Conservation (phyloP, 2,329 filamentous ascomycete genomes). For the Fusarium sp. region DNA sequence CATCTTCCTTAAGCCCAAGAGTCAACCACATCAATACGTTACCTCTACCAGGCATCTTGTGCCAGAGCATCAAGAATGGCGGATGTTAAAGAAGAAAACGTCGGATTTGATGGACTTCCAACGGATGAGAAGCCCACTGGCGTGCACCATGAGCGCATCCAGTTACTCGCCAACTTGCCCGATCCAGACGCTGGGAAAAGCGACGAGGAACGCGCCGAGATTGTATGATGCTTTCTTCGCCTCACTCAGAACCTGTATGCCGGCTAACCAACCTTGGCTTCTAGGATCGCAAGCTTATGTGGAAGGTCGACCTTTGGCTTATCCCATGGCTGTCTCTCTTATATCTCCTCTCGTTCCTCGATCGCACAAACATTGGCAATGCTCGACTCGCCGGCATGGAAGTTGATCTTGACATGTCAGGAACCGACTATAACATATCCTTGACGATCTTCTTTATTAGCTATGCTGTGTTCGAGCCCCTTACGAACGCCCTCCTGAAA, state of each 20-base stretch:
- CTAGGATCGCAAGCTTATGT: conserved; percentile 65
- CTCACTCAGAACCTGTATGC: conserved; percentile 44
- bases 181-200: conserved; percentile 71
- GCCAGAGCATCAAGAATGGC: too few species aligned
- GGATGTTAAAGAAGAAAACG: too few species aligned
- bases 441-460: conserved; percentile 79
- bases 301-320: conserved; percentile 70
- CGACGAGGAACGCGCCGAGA: conserved; percentile 71
- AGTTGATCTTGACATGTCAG: conserved; percentile 27
- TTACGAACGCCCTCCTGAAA: conserved; percentile 78
- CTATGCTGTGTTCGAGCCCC: conserved; percentile 75
- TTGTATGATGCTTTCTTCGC: conserved; percentile 61
- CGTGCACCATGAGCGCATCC: conserved; percentile 42
- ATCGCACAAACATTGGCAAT: conserved; percentile 64
- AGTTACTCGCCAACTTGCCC: conserved; percentile 50
- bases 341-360: conserved; percentile 68
- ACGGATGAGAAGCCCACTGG: too few species aligned
- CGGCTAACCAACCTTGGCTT: background rate
- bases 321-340: conserved; percentile 73
- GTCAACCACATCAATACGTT: too few species aligned
- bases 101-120: too few species aligned
- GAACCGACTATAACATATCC: conserved; percentile 70
- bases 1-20: too few species aligned
- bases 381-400: conserved; percentile 55
- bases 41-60: too few species aligned